Evolutionary conservation across 2,329 filamentous ascomycete genomes (phyloP).

Genomic region (Beauveria asiatica): DNA sequence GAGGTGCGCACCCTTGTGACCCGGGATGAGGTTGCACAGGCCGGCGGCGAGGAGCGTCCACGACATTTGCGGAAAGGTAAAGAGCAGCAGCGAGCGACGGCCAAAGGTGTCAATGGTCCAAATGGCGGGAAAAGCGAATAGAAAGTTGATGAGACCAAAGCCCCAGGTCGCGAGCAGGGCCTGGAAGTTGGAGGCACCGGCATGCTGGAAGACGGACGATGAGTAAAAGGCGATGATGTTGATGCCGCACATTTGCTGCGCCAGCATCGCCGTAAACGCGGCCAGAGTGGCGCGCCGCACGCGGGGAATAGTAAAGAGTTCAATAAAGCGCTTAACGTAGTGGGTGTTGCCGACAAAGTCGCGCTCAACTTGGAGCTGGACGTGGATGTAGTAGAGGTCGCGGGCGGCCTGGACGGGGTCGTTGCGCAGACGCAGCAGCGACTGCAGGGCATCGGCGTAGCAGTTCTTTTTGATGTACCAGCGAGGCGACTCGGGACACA

Average conservation of each 20-base stretch:
- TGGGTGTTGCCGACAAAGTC: slow-evolving; percentile 41
- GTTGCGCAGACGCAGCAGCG: slow-evolving; percentile 44
- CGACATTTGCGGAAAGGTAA: slow-evolving; percentile 35
- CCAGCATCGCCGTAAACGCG: slow-evolving; percentile 72
- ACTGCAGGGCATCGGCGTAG: slow-evolving; percentile 51
- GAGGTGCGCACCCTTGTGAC: slow-evolving; percentile 22
- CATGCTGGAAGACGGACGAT: slow-evolving; percentile 50
- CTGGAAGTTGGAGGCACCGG: slow-evolving; percentile 45
- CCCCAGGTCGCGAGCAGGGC: slow-evolving; percentile 53
- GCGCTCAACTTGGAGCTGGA: slow-evolving; percentile 53
- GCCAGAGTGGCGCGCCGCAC: slow-evolving; percentile 66
- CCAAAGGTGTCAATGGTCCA: slow-evolving; percentile 53
- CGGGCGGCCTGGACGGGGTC: slow-evolving; percentile 49
- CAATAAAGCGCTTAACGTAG: slow-evolving; percentile 53
- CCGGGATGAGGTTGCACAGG: slow-evolving; percentile 44
- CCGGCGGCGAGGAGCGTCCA: slow-evolving; percentile 33
- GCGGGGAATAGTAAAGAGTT: slow-evolving; percentile 62
- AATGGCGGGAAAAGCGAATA: slow-evolving; percentile 50
- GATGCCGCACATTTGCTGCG: slow-evolving; percentile 61
- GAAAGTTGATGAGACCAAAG: slow-evolving; percentile 49
- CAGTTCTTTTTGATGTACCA: slow-evolving; percentile 60
- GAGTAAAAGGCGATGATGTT: slow-evolving; percentile 74
- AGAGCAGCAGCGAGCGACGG: slow-evolving; percentile 39
- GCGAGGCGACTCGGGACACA: slow-evolving; percentile 58
- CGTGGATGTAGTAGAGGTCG: slow-evolving; percentile 56